Base-by-base conservation (phyloP, 192 early-diverging fungal genomes). In the Podila horticola region DNA sequence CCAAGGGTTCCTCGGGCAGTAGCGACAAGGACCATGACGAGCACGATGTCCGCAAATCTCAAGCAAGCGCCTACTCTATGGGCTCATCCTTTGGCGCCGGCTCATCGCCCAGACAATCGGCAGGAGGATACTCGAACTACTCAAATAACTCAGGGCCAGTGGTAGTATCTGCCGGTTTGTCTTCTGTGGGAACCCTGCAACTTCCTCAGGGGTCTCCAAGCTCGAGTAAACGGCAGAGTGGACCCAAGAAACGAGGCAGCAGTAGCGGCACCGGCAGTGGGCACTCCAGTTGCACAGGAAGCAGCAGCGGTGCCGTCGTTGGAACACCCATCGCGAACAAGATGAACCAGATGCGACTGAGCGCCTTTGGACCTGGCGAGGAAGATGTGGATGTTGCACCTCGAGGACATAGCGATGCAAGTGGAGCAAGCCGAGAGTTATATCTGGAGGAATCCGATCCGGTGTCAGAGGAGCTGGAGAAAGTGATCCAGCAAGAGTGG, bases 51-150 rank as follows among this genome's bases (percentile, higher is more conserved):
- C 36, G 77, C 12, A 81, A 81, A 33, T 64, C 60, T 48, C 77
- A 81, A 22, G 62, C 67, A 4, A 76, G 74, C 50, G 66, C 61
- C 5, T 79, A 79, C 38, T 79, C 76, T 2, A 64, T 79, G 64
- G 77, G 77, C 5, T 73, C 71, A 11, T 76, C 74, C 17, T 81
- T 73, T 73, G 70, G 66, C 3, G 67, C 63, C 3, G 52, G 36
- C 7, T 34, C 30, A 9, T n/a, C n/a, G 15, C 51, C 66, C 0
- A 55, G 77, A 7, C 71, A 73, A 31, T 73, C 71, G 28, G 77
- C 24, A 5, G 77, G 77, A 0, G 67, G 60, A 15, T 81, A 69
- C 49, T 81, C 77, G 19, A 73, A 64, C n/a, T 81, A 81, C n/a
- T 81, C 77, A 15, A 66, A 58, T 41, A 62, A 73, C 34, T 81